phyloP scores from a whole-genome alignment of 768 basidiomycete species.

The Phylloporus sp. region DNA sequence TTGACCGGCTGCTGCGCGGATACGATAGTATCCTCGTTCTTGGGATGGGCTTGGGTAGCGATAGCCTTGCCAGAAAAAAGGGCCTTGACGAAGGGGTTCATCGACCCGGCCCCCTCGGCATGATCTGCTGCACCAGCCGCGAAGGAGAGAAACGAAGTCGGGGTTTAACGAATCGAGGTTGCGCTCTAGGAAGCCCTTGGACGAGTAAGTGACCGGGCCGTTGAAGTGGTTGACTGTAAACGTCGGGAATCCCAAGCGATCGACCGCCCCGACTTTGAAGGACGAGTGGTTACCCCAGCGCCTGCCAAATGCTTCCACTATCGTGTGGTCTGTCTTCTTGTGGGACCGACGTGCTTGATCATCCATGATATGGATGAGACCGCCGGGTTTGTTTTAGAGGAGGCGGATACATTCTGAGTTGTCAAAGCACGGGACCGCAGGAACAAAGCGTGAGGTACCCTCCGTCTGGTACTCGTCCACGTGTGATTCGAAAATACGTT shows the following conservation, averaged over 20 bases:
- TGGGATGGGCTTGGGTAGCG: too few relatives aligned
- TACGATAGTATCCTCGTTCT: too few relatives aligned
- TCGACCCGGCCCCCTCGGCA: too few relatives aligned
- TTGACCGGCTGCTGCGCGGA: constrained; percentile 60
- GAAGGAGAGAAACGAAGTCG: too few relatives aligned
- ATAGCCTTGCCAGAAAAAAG: too few relatives aligned
- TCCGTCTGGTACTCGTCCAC: too few relatives aligned
- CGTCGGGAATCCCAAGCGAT: constrained; percentile 71
- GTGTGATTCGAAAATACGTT: too few relatives aligned
- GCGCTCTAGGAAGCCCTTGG: constrained; percentile 80
- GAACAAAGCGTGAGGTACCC: too few relatives aligned
- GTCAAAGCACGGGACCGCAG: constrained; percentile 56
- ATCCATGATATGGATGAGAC: constrained; percentile 93
- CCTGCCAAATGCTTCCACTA: constrained; percentile 91
- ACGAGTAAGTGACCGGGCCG: constrained; percentile 84
- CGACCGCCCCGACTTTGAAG: constrained; percentile 68
- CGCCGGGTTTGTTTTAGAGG: constrained; percentile 33
- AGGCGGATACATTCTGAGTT: constrained; percentile 85
- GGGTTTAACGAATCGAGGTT: constrained; percentile 62
- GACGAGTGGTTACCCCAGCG: constrained; percentile 89
- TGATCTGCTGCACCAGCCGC: too few relatives aligned
- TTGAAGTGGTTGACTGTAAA: constrained; percentile 91
- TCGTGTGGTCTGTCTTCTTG: constrained; percentile 78
- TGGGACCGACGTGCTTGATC: constrained; percentile 81
- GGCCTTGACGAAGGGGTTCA: too few relatives aligned